phyloP scores from a whole-genome alignment of 345 rosid genomes.

The Euphorbia tirucalli region DNA sequence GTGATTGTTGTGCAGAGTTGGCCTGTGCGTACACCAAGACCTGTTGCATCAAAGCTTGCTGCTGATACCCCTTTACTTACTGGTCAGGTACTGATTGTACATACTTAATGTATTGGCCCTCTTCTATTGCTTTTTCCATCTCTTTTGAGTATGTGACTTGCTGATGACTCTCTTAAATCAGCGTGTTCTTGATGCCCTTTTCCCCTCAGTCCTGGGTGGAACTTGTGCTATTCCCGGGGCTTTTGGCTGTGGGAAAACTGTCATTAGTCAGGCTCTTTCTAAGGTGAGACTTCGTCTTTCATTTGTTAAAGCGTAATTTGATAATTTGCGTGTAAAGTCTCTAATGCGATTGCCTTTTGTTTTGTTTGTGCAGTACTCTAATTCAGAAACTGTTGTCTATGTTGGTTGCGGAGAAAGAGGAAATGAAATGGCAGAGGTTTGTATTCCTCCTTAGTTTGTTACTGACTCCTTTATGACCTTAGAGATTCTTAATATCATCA shows the following conservation, averaged over 20 bases:
- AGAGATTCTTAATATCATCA: background rate
- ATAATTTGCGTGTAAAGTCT: background rate
- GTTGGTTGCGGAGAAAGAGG: constrained; percentile 99
- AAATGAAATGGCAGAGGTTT: constrained; percentile 99
- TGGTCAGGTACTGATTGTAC: constrained; percentile 64
- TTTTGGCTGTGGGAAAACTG: constrained; percentile 99
- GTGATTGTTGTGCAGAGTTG: constrained; percentile 58
- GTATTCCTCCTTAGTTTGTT: constrained; percentile 16
- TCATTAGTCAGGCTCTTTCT: constrained; percentile 99
- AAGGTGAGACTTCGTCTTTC: constrained; percentile 53
- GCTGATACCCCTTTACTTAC: constrained; percentile 98
- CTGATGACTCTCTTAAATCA: constrained; percentile 41
- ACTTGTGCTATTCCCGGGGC: constrained; percentile 99
- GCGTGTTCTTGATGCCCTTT: constrained; percentile 99
- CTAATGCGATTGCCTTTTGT: constrained; percentile 6
- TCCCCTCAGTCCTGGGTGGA: constrained; percentile 99
- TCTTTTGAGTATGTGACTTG: background rate
- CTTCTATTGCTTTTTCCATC: background rate
- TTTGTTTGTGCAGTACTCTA: constrained; percentile 75
- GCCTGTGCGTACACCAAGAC: constrained; percentile 99
- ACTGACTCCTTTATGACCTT: constrained; percentile 3
- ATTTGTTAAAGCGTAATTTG: background rate
- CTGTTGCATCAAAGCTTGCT: constrained; percentile 98
- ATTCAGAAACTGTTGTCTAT: constrained; percentile 95
- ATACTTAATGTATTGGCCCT: background rate